phyloP scores from a whole-genome alignment of 2,329 filamentous ascomycete species.

The Zalaria obscura region DNA sequence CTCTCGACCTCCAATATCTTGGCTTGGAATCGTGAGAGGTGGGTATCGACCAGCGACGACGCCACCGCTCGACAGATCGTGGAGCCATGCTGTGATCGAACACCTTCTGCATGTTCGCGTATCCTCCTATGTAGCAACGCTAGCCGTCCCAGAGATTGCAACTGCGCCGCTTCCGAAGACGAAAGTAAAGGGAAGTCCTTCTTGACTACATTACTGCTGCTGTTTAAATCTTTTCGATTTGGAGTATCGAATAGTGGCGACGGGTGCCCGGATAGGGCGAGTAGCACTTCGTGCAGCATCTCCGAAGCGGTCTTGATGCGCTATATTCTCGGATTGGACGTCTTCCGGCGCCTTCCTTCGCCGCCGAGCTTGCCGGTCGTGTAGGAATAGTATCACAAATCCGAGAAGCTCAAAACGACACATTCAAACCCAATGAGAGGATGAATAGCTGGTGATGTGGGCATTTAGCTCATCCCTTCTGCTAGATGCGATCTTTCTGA shows the following conservation, averaged over 20 bases:
- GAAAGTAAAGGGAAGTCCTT: slow-evolving; percentile 42
- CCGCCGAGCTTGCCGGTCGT: slow-evolving; percentile 1
- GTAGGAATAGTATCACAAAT: slow-evolving; percentile 3
- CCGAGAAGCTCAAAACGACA: slow-evolving; percentile 4
- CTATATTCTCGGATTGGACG: no score
- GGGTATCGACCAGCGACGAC: slow-evolving; percentile 57
- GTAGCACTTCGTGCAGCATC: slow-evolving; percentile 98
- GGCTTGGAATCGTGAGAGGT: slow-evolving; percentile 67
- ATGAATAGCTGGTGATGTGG: no score
- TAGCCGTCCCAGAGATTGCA: slow-evolving; percentile 62
- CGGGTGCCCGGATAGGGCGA: slow-evolving; percentile 87
- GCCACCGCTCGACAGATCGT: slow-evolving; percentile 80
- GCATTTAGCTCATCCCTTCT: no score
- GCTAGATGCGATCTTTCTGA: no score
- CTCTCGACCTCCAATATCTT: slow-evolving; percentile 77
- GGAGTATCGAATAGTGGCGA: slow-evolving; percentile 61
- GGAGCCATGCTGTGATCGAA: slow-evolving; percentile 59
- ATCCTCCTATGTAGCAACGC: slow-evolving; percentile 65
- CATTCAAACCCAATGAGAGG: neutral
- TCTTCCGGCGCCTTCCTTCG: no score
- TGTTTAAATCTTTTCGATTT: slow-evolving; percentile 29
- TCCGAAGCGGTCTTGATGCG: no score
- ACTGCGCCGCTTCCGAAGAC: slow-evolving; percentile 68
- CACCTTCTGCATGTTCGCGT: slow-evolving; percentile 49
- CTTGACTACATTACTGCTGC: slow-evolving; percentile 17